These are phyloP conservation scores for Corymbia maculata DNA, from an alignment of 345 rosid species.

Conservation along the genomic window DNA sequence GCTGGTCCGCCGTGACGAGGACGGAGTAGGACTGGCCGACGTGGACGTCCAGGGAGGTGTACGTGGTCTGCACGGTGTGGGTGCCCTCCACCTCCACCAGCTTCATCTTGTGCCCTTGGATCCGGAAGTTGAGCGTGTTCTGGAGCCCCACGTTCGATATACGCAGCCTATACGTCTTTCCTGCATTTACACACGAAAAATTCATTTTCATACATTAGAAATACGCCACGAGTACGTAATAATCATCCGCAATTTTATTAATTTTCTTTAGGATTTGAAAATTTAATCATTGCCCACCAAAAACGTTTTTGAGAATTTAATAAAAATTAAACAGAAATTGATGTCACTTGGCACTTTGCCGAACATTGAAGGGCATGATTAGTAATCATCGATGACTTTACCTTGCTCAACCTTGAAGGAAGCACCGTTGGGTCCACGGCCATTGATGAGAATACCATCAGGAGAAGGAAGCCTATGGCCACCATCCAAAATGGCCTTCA, in stretches of 20 bases:
- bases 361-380: background rate
- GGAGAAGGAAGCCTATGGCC: constrained; percentile 64
- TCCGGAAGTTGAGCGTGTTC: constrained; percentile 53
- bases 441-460: constrained; percentile 69
- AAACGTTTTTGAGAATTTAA: background rate
- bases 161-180: constrained; percentile 79
- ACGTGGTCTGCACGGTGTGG: constrained; percentile 62
- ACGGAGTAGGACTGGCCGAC: constrained; percentile 90
- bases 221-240: background rate
- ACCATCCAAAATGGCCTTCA: constrained; percentile 42
- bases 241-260: background rate
- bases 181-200: background rate
- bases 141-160: constrained; percentile 86
- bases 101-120: constrained; percentile 63
- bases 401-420: constrained; percentile 62
- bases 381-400: background rate
- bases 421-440: constrained; percentile 44
- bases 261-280: background rate
- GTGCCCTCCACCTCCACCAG: constrained; percentile 93
- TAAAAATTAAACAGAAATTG: background rate
- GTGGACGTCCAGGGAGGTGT: constrained; percentile 62
- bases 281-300: background rate
- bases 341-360: background rate
- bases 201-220: background rate
- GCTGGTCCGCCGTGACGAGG: constrained; percentile 74